A percentile compares a stretch with the other conserved stretches of the same genome.
These are phyloP conservation scores for Flaveria brownii DNA, from an alignment of 129 eudicot genomes.

Conservation along the genomic window DNA sequence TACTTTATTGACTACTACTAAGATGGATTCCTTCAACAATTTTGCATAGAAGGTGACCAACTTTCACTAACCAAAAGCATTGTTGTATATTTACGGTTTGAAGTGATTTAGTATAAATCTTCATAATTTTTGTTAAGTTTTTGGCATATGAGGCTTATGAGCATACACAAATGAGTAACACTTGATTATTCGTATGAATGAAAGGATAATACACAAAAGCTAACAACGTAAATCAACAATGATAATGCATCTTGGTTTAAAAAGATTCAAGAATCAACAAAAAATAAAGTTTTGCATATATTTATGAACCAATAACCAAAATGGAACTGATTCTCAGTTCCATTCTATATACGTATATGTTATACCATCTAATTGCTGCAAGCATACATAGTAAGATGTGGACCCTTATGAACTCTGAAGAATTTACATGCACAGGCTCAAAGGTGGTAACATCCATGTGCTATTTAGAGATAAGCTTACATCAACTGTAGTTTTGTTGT, in stretches of 20 bases:
- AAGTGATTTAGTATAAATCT: constrained; percentile 19
- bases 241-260: constrained; percentile 17
- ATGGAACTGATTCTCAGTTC: constrained; percentile 48
- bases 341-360: constrained; percentile 23
- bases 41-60: constrained; percentile 52
- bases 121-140: neutral
- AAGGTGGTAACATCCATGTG: constrained; percentile 41
- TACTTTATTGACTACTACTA: constrained; percentile 39
- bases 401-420: constrained; percentile 67
- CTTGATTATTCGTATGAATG: neutral
- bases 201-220: neutral
- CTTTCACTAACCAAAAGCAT: too few species aligned
- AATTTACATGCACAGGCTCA: constrained; percentile 54
- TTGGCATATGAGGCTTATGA: constrained; percentile 14
- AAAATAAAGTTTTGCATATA: neutral
- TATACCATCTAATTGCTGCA: constrained; percentile 42
- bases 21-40: constrained; percentile 47
- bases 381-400: constrained; percentile 58
- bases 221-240: constrained; percentile 6
- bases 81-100: constrained; percentile 25
- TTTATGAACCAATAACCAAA: constrained; percentile 32
- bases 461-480: constrained; percentile 40
- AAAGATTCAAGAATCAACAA: neutral
- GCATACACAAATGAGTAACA: neutral
- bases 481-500: constrained; percentile 54